Evolutionary conservation across 2,329 filamentous ascomycete species (phyloP), one percentile per base, ranked within the genome.

Genomic region (Monilinia polystroma): DNA sequence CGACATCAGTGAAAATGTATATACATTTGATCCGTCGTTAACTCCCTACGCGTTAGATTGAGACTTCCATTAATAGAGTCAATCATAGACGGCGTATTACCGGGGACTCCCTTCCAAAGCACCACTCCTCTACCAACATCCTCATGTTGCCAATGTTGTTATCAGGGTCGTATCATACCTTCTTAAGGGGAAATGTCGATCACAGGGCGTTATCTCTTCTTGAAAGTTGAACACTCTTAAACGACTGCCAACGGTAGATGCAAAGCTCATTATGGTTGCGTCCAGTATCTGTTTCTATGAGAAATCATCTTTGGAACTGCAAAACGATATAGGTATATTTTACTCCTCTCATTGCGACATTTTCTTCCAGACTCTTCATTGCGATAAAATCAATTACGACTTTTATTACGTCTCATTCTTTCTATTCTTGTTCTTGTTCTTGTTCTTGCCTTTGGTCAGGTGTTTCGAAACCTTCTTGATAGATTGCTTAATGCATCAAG

Each of bases 401-500:
- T 20, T 18, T 52, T 32, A 41, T 23, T 51, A 8, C 45, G 45
- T 62, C 58, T 51, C 32, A 12, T 51, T 62, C 51, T 26, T 32
- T 38, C 32, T 62, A 20, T 54, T 54, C 6, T 29, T 12, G 20
- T 66, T 23, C 23, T 11, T 32, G 54, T n/a, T 29, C 35, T 45
- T 51, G 20, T n/a, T 23, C 23, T 57, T 55, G 49, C 59, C 49
- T 60, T 58, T 49, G 59, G 55, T 8, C 57, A 18, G 29, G 41
- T 41, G 10, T 55, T 60, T 43, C 14, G 38, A 35, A 51, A 38
- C 18, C 23, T 51, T 49, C 14, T 26, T 38, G 45, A 51, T 38
- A 38, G 63, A 62, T 38, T 58, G 73, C 68, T 53, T 38, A 60
- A 54, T 59, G 64, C 53, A 38, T 62, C 67, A 71, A 72, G 68